These are phyloP conservation scores for Scenedesmus sp. DNA, from an alignment of 163 green algal genomes.

Conservation along the genomic window DNA sequence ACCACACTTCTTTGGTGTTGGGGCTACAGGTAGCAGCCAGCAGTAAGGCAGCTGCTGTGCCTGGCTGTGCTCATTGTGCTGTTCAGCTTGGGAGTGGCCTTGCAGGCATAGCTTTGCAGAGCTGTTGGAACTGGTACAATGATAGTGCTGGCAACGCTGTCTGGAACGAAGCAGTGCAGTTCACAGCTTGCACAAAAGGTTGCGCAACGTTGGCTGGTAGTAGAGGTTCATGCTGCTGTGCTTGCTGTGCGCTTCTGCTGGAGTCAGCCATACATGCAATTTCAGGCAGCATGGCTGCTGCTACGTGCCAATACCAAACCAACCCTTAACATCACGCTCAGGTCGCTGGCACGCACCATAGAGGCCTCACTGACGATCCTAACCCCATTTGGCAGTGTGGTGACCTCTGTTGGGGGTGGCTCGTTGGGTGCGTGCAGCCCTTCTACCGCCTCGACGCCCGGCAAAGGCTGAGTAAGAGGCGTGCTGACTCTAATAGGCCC, in stretches of 20 bases:
- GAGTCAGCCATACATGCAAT: not conserved
- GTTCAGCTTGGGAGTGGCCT: not conserved
- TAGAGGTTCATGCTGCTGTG: not conserved
- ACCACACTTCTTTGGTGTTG: not conserved
- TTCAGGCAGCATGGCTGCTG: not conserved
- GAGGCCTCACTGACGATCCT: constrained; percentile 73
- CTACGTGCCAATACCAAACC: too few species aligned
- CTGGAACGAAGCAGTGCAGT: too few species aligned
- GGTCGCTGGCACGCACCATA: constrained; percentile 51
- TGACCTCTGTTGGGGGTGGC: constrained; percentile 59
- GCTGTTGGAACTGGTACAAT: too few species aligned
- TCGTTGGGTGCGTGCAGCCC: constrained; percentile 5
- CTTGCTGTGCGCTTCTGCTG: not conserved
- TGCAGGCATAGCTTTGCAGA: not conserved
- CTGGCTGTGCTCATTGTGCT: not conserved
- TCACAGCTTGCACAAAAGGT: too few species aligned
- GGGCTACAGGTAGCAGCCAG: not conserved
- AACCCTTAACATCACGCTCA: not conserved
- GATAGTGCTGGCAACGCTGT: not conserved
- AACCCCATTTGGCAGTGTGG: constrained; percentile 83
- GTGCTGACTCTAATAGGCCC: constrained; percentile 56
- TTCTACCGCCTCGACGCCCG: not conserved
- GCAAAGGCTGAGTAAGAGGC: constrained; percentile 80
- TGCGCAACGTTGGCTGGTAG: not conserved
- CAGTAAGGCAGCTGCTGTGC: not conserved